Evolutionary conservation across 169 alveolate genomes (phyloP).

Genomic region (Eimeria falciformis): DNA sequence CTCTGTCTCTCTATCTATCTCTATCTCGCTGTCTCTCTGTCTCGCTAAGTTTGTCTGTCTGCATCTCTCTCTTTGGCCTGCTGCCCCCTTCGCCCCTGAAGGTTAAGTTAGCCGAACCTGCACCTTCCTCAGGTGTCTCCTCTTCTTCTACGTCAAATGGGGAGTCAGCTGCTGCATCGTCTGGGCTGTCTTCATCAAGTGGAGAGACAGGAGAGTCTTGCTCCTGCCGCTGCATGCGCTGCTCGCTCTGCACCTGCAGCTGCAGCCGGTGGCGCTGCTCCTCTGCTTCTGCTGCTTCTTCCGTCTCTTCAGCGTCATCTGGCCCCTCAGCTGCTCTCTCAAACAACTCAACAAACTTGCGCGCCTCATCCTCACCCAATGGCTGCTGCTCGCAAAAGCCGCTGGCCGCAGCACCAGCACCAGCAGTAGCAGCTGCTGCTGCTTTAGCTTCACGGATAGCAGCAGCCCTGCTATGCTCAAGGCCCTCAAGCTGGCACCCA

Average conservation of each 20-base stretch:
- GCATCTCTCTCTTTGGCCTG: no score
- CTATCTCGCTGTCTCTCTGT: no score
- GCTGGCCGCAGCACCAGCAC: neutral
- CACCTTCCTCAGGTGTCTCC: no score
- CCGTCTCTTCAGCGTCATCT: neutral
- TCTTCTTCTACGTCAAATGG: no score
- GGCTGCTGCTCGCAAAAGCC: neutral
- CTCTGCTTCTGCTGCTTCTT: constrained; percentile 13
- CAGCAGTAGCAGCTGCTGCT: neutral
- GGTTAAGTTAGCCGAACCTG: no score
- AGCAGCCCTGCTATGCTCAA: neutral
- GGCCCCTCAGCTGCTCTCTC: neutral
- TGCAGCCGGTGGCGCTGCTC: constrained; percentile 27
- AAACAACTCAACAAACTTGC: neutral
- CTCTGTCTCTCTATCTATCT: no score
- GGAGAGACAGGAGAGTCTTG: neutral
- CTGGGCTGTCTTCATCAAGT: no score
- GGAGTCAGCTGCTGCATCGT: no score
- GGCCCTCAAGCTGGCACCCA: neutral
- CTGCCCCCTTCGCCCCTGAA: no score
- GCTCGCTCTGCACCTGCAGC: neutral
- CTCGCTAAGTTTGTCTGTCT: no score
- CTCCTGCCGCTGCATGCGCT: neutral
- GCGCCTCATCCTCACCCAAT: neutral
- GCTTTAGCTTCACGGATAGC: neutral